These are phyloP conservation scores for Fibroporia radiculosa DNA, from an alignment of 768 basidiomycete species.

Conservation along the genomic window DNA sequence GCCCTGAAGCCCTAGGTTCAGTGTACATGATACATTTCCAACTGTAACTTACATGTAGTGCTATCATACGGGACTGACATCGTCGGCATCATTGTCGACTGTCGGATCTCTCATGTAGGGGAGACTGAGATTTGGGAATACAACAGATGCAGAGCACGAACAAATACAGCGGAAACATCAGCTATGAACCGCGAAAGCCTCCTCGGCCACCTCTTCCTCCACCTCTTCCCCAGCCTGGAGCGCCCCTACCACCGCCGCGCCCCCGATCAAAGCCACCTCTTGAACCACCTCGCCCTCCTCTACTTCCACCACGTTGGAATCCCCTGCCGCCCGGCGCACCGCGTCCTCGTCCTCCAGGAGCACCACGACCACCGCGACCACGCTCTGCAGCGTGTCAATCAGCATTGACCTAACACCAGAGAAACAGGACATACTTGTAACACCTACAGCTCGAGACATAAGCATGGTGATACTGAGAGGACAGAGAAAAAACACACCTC, in stretches of 20 bases:
- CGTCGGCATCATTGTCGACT: neutral
- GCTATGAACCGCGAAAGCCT: slow-evolving; percentile 44
- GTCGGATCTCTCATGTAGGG: too few species aligned
- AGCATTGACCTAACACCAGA: slow-evolving; percentile 3
- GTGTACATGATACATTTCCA: neutral
- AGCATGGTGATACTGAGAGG: slow-evolving; percentile 2
- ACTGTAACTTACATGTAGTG: neutral
- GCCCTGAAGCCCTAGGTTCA: slow-evolving; percentile 33
- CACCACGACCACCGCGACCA: slow-evolving; percentile 23
- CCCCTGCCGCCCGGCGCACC: slow-evolving; percentile 17
- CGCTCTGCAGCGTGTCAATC: slow-evolving; percentile 27
- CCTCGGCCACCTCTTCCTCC: slow-evolving; percentile 37
- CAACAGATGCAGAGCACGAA: neutral
- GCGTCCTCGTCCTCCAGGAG: slow-evolving; percentile 12
- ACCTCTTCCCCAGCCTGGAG: slow-evolving; percentile 32
- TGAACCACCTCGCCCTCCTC: slow-evolving; percentile 28
- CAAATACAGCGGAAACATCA: neutral
- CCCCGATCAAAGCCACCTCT: slow-evolving; percentile 29
- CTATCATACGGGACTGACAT: too few species aligned
- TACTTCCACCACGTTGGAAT: slow-evolving; percentile 10
- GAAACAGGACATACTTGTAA: slow-evolving; percentile 21
- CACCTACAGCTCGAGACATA: slow-evolving; percentile 26
- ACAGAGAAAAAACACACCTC: slow-evolving; percentile 35
- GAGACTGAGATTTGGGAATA: too few species aligned
- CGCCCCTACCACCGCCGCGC: slow-evolving; percentile 28